Evolutionary conservation across 352 stramenopile species (phyloP).

Genomic region (Phytopythium ostracodes): DNA sequence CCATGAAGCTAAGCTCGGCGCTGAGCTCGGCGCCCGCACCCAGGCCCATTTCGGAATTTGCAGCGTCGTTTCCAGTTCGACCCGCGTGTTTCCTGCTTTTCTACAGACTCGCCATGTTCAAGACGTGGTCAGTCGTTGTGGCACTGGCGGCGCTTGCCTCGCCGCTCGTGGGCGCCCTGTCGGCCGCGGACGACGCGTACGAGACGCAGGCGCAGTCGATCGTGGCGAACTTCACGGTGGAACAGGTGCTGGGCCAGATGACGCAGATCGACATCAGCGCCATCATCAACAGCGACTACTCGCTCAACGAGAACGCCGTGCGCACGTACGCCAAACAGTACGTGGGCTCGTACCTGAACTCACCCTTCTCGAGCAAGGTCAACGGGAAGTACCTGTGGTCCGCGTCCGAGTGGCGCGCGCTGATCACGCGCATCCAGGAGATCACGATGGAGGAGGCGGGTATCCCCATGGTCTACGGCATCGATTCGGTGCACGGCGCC

Average conservation of each 20-base stretch:
- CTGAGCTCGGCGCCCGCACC: too few species aligned
- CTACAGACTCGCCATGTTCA: conserved; percentile 23
- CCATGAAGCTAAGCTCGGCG: too few species aligned
- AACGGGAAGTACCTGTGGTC: conserved; percentile 42
- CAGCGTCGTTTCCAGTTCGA: conserved; percentile 3
- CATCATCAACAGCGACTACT: conserved; percentile 57
- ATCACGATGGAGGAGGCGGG: conserved; percentile 63
- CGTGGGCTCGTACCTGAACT: conserved; percentile 88
- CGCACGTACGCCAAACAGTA: conserved; percentile 64
- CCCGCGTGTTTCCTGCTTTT: not conserved
- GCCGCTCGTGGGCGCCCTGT: conserved; percentile 7
- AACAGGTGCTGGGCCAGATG: conserved; percentile 83
- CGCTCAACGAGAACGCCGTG: conserved; percentile 56
- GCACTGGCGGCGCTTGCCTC: conserved; percentile 18
- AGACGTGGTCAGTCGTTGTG: conserved; percentile 26
- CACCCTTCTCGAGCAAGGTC: conserved; percentile 23
- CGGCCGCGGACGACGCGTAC: conserved; percentile 17
- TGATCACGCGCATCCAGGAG: conserved; percentile 74
- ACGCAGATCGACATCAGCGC: conserved; percentile 85
- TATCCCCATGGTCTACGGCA: conserved; percentile 77
- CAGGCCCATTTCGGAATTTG: conserved; percentile 26
- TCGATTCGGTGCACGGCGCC: conserved; percentile 91
- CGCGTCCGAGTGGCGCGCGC: conserved; percentile 57
- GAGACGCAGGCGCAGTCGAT: conserved; percentile 47
- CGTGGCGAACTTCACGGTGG: conserved; percentile 42